Base-by-base conservation (phyloP, 1,284 basidiomycete genomes). In the Cryptococcus neoformans region DNA sequence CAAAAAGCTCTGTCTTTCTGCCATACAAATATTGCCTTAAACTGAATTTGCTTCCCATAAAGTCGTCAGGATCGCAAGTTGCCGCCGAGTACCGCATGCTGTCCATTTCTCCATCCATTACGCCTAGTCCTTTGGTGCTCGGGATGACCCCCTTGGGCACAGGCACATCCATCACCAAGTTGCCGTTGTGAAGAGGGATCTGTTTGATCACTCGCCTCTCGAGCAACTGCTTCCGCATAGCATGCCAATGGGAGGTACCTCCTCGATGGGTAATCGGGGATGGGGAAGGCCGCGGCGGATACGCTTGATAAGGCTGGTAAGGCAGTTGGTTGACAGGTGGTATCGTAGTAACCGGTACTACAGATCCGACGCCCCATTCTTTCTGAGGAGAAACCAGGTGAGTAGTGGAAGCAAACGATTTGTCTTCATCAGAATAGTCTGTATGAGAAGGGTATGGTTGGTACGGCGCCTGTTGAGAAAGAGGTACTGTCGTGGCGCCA, bases 1-100 rank as follows among this genome's bases (percentile, higher is more conserved):
- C 74, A 73, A 97, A 90, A 6, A 97, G 82, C 78, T 97, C 94
- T 0, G 94, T 97, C 62, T 86, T 84, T 45, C 93, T 86, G 21
- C 86, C 85, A 68, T 86, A 86, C 1, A 95, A 82, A 74, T 87
- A 92, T n/a, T 86, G 92, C 21, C 92, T 81, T 12, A 96, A 83
- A 1, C 87, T 85, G 76, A 92, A 94, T 60, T 87, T 86, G 54
- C 59, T 60, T 16, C 64, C 55, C 56, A 77, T 78, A 54, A 83
- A 83, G 57, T 83, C 81, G 66, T 83, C 80, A 1, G 81, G 81
- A 62, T 82, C 81, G 63, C 79, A 80, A 2, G 77, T 81, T 58
- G 69, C 78, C 0, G 76, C 80, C 0, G 76, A 74, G 69, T 81
- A 81, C 44, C 92, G 81, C 83, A 94, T 83, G 78, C 87, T 90